These are phyloP conservation scores for Magnaporthiopsis rhizophila DNA, from an alignment of 2,329 filamentous ascomycete species.

Conservation along the genomic window DNA sequence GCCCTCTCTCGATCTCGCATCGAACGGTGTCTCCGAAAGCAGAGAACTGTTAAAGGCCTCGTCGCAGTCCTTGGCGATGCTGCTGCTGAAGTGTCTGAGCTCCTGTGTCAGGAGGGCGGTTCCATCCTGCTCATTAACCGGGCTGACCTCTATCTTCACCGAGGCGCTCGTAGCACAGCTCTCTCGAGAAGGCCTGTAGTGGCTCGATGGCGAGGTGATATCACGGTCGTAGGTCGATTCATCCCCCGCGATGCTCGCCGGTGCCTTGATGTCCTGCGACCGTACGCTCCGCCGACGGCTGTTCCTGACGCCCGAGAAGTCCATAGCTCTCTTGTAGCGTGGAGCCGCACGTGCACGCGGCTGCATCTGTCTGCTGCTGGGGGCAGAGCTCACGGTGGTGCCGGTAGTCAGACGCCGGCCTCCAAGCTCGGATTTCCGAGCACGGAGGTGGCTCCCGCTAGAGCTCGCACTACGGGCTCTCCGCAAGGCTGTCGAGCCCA, in stretches of 20 bases:
- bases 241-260: constrained; percentile 20
- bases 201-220: constrained; percentile 15
- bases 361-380: constrained; percentile 34
- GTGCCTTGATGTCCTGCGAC: constrained; percentile 8
- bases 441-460: constrained; percentile 14
- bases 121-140: constrained; percentile 3
- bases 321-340: constrained; percentile 43
- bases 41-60: constrained; percentile 75
- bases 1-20: constrained; percentile 21
- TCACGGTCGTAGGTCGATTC: constrained; percentile 19
- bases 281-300: constrained; percentile 18
- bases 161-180: constrained; percentile 6
- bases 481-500: background rate
- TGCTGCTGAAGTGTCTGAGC: constrained; percentile 72
- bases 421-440: constrained; percentile 20
- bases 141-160: background rate
- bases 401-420: constrained; percentile 25
- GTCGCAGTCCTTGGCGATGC: constrained; percentile 84
- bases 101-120: constrained; percentile 56
- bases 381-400: constrained; percentile 41
- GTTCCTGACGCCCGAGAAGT: constrained; percentile 43
- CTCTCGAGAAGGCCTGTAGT: constrained; percentile 9
- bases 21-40: constrained; percentile 19
- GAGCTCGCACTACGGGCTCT: constrained; percentile 1
- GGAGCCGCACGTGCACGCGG: constrained; percentile 33